Conservation (phyloP, 139 green algal species). For the Gonium pectorale region DNA sequence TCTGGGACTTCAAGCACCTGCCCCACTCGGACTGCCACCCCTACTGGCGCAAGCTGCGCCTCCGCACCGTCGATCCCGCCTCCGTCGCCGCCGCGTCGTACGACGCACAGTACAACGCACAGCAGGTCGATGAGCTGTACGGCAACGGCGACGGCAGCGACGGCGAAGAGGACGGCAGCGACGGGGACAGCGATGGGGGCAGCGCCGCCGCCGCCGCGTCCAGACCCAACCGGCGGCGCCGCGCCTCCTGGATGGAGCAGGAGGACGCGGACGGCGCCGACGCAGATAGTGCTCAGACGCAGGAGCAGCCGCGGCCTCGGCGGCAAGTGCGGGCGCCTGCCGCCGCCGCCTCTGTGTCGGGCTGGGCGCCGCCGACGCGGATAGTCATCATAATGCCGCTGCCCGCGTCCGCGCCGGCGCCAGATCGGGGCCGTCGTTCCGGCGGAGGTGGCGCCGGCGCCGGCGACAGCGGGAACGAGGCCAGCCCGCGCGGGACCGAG, state of each 20-base stretch:
- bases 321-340: no score
- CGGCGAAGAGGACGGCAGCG: not conserved
- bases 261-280: no score
- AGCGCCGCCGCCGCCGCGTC: no score
- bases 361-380: not conserved
- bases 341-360: no score
- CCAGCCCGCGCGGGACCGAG: not conserved
- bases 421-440: not conserved
- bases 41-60: slow-evolving; percentile 40
- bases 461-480: no score
- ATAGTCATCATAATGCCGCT: slow-evolving; percentile 13
- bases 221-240: no score
- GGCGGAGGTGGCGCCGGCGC: not conserved
- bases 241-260: no score
- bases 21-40: slow-evolving; percentile 35
- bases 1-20: slow-evolving; percentile 38
- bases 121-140: not conserved
- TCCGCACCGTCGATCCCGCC: not conserved
- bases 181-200: no score
- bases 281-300: no score
- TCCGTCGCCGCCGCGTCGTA: not conserved
- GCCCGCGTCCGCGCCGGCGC: not conserved
- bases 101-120: not conserved
- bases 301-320: no score
- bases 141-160: not conserved